Percentiles rank a stretch among this genome's conserved stretches.
phyloP scores from a whole-genome alignment of 352 stramenopile species.

The Globisporangium uncinulatum region DNA sequence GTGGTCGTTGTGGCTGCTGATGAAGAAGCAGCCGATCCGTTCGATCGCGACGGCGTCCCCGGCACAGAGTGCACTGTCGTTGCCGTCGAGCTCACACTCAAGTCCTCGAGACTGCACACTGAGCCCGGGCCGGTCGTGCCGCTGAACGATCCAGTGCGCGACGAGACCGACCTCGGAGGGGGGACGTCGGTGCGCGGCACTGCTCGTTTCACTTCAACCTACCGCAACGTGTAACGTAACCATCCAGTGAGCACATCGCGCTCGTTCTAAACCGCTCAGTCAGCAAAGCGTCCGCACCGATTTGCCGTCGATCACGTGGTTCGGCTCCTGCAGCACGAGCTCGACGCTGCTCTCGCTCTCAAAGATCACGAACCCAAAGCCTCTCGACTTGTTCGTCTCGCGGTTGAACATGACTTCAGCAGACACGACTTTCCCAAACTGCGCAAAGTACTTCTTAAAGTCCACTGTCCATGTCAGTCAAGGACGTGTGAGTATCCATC shows the following conservation, averaged over 20 bases:
- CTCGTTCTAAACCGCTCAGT: neutral
- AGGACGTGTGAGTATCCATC: too few species aligned
- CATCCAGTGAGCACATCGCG: neutral
- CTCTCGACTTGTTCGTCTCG: slow-evolving; percentile 92
- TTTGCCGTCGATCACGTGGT: slow-evolving; percentile 91
- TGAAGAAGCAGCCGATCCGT: slow-evolving; percentile 21
- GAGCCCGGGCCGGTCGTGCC: slow-evolving; percentile 66
- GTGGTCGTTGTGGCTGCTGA: slow-evolving; percentile 16
- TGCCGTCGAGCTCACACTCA: slow-evolving; percentile 39
- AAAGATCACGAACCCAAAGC: slow-evolving; percentile 94
- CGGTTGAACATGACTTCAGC: slow-evolving; percentile 95
- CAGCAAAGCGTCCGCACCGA: slow-evolving; percentile 27
- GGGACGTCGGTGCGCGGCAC: slow-evolving; percentile 80
- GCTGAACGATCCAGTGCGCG: slow-evolving; percentile 70
- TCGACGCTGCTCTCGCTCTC: slow-evolving; percentile 86
- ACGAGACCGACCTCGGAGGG: slow-evolving; percentile 66
- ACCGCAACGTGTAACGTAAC: neutral
- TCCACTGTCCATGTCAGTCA: slow-evolving; percentile 35
- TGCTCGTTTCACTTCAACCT: slow-evolving; percentile 83
- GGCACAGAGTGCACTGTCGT: slow-evolving; percentile 50
- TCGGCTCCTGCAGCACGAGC: slow-evolving; percentile 79
- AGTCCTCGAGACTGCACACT: slow-evolving; percentile 64
- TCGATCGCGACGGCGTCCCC: slow-evolving; percentile 48
- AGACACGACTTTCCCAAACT: slow-evolving; percentile 91
- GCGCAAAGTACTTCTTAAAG: slow-evolving; percentile 91